These are phyloP conservation scores for Backusella westeae DNA, from an alignment of 192 early-diverging fungal species.

Conservation along the genomic window DNA sequence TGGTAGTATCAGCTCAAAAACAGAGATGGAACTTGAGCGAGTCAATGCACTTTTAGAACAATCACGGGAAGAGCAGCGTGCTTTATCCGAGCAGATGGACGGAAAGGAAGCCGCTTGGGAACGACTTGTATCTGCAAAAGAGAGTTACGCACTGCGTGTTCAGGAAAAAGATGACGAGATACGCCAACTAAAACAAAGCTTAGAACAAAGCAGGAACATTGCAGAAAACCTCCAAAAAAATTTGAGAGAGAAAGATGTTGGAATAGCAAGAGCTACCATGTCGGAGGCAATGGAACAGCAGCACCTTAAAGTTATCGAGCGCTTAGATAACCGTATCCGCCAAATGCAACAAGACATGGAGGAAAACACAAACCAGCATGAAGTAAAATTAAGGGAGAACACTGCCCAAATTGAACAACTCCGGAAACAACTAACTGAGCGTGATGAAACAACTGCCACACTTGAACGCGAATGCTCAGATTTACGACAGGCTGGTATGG, in stretches of 20 bases:
- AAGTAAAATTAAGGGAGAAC: conserved; percentile 10
- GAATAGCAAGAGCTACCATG: background rate
- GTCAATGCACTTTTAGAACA: conserved; percentile 19
- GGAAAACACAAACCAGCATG: background rate
- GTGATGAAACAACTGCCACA: conserved; percentile 14
- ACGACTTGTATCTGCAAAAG: conserved; percentile 27
- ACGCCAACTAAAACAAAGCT: background rate
- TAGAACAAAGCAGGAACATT: background rate
- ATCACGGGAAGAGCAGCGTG: conserved; percentile 11
- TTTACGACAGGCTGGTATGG: conserved; percentile 36
- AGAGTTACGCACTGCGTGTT: conserved; percentile 23
- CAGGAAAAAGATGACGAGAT: conserved; percentile 24
- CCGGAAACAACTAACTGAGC: conserved; percentile 13
- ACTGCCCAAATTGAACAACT: conserved; percentile 32
- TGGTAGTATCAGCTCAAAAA: background rate
- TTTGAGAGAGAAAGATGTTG: background rate
- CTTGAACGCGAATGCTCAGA: conserved; percentile 37
- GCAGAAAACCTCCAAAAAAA: background rate
- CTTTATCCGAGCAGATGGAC: conserved; percentile 14
- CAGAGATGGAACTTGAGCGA: conserved; percentile 8
- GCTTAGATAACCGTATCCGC: conserved; percentile 11
- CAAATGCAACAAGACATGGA: conserved; percentile 5
- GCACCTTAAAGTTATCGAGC: conserved; percentile 7
- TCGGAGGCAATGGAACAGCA: conserved; percentile 20
- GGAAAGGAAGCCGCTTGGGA: conserved; percentile 27